These are phyloP conservation scores for Trichophaea hybrida DNA, from an alignment of 2,329 filamentous ascomycete genomes.

Conservation along the genomic window DNA sequence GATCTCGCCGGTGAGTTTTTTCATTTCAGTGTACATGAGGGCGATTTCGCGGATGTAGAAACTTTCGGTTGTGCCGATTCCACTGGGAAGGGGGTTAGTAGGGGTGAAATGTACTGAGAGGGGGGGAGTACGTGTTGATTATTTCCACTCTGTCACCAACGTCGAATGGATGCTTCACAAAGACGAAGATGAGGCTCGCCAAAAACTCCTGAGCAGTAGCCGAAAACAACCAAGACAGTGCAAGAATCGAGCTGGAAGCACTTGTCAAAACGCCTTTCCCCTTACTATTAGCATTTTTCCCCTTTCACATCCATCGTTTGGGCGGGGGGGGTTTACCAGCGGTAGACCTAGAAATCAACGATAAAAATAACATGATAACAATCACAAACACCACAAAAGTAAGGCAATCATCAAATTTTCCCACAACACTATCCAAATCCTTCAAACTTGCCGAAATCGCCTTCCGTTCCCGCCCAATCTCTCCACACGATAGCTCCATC, in stretches of 20 bases:
- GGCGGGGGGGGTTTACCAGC: constrained; percentile 33
- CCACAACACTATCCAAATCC: constrained; percentile 84
- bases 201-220: constrained; percentile 89
- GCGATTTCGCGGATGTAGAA: constrained; percentile 95
- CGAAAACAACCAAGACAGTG: constrained; percentile 82
- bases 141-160: constrained; percentile 85
- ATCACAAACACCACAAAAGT: constrained; percentile 74
- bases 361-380: constrained; percentile 71
- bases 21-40: constrained; percentile 88
- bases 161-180: constrained; percentile 94
- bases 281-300: not conserved
- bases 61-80: constrained; percentile 66
- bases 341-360: constrained; percentile 79
- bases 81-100: constrained; percentile 53
- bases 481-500: constrained; percentile 80
- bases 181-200: constrained; percentile 87
- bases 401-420: constrained; percentile 64
- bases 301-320: not conserved
- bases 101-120: too few relatives aligned
- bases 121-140: too few relatives aligned
- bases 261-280: constrained; percentile 66
- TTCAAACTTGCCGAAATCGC: constrained; percentile 89
- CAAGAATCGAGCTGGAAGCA: constrained; percentile 72
- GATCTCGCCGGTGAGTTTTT: constrained; percentile 94
- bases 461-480: constrained; percentile 88